Evolutionary conservation across 768 basidiomycete genomes (phyloP).

Genomic region (Hypholoma fasciculare): DNA sequence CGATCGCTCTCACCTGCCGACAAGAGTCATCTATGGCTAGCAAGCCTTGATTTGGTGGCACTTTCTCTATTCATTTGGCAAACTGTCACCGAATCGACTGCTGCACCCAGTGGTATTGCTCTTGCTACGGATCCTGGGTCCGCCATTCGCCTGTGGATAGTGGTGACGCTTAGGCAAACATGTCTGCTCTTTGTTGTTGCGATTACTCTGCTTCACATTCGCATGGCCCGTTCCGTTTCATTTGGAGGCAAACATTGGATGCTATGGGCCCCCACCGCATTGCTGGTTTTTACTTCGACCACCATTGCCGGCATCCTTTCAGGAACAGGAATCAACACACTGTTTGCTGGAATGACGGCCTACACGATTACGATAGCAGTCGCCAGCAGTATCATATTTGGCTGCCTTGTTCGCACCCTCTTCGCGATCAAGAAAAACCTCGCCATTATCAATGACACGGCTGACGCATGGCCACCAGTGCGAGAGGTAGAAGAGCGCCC

Average conservation of each 20-base stretch:
- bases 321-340: constrained; percentile 46
- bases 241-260: constrained; percentile 75
- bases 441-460: constrained; percentile 47
- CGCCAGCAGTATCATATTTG: constrained; percentile 53
- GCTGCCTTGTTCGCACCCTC: constrained; percentile 62
- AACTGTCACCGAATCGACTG: constrained; percentile 49
- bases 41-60: constrained; percentile 63
- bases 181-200: constrained; percentile 63
- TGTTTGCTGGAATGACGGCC: constrained; percentile 61
- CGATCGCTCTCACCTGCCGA: constrained; percentile 65
- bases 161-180: constrained; percentile 64
- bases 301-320: constrained; percentile 59
- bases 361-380: constrained; percentile 56
- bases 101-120: constrained; percentile 42
- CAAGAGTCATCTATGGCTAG: constrained; percentile 74
- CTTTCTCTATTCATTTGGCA: constrained; percentile 70
- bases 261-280: constrained; percentile 64
- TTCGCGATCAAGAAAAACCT: constrained; percentile 68
- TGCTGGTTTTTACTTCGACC: constrained; percentile 58
- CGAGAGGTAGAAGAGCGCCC: constrained; percentile 52
- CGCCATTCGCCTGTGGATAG: constrained; percentile 67
- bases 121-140: constrained; percentile 51
- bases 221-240: constrained; percentile 66
- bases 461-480: constrained; percentile 63
- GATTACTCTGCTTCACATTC: constrained; percentile 68